Percentiles rank a stretch among this genome's conserved stretches.
These are phyloP conservation scores for Xylariales sp. DNA, from an alignment of 2,329 filamentous ascomycete species.

Conservation along the genomic window DNA sequence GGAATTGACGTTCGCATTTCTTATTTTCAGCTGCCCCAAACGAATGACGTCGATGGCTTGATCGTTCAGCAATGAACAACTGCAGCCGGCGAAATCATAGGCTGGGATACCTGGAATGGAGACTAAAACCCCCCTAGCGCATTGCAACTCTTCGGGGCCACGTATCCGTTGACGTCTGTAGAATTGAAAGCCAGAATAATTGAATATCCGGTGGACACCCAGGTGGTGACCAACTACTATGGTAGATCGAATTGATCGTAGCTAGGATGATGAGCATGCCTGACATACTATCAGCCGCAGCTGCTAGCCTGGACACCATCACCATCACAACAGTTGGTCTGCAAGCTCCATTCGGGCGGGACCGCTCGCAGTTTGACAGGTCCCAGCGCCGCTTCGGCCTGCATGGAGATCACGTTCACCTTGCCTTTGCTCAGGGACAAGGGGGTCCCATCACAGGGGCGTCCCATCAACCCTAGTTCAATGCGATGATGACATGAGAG, in stretches of 20 bases:
- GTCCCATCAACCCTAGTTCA: no score
- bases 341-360: no score
- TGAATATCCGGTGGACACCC: not conserved
- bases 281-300: not conserved
- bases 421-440: no score
- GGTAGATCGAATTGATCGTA: not conserved
- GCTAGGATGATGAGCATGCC: not conserved
- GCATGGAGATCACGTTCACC: no score
- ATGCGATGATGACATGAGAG: no score
- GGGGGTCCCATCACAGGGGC: no score
- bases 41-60: slow-evolving; percentile 8
- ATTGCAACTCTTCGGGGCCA: not conserved
- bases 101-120: not conserved
- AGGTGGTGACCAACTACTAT: not conserved
- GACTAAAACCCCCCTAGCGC: slow-evolving; percentile 2
- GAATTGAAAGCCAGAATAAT: not conserved
- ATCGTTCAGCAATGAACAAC: not conserved
- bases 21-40: slow-evolving; percentile 1
- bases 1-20: no score
- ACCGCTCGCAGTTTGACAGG: no score
- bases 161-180: not conserved
- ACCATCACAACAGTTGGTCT: no score
- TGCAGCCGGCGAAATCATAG: slow-evolving; percentile 1
- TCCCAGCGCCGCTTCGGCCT: no score
- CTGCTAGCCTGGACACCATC: no score